Conservation (phyloP, 257 asterid species). For the Petunia secreta region DNA sequence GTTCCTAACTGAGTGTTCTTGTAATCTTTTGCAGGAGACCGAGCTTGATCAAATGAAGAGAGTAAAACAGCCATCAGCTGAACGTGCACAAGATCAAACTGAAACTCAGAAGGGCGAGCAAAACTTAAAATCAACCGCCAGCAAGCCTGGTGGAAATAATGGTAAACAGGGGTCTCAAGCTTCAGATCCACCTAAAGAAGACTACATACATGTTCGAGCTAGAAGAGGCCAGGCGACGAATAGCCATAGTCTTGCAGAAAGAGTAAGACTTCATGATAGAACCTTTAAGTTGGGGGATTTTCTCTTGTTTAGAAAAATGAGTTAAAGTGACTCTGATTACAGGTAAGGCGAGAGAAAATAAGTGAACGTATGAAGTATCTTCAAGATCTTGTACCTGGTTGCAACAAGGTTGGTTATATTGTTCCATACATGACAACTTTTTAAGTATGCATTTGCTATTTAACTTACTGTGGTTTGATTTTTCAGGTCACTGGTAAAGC, state of each 20-base stretch:
- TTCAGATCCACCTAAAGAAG: constrained; percentile 80
- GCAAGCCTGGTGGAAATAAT: constrained; percentile 61
- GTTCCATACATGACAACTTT: background rate
- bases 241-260: constrained; percentile 99
- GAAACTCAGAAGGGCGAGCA: constrained; percentile 55
- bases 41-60: constrained; percentile 48
- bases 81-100: constrained; percentile 40
- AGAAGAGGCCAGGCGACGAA: constrained; percentile 96
- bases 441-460: background rate
- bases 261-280: constrained; percentile 52
- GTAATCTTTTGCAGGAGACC: constrained; percentile 45
- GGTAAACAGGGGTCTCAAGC: constrained; percentile 70
- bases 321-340: constrained; percentile 25
- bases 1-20: background rate
- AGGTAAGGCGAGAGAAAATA: constrained; percentile 97
- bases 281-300: background rate
- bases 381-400: constrained; percentile 99
- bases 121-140: constrained; percentile 38
- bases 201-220: constrained; percentile 88
- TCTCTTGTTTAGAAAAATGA: constrained; percentile 22
- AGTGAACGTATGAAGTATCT: constrained; percentile 98
- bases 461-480: constrained; percentile 16
- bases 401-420: constrained; percentile 71
- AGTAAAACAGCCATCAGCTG: constrained; percentile 40
- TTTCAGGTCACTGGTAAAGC: constrained; percentile 96